Percentiles rank a stretch among this genome's conserved stretches.
These are phyloP conservation scores for Chalaropsis ovoidea DNA, from an alignment of 2,329 filamentous ascomycete species.

Conservation along the genomic window DNA sequence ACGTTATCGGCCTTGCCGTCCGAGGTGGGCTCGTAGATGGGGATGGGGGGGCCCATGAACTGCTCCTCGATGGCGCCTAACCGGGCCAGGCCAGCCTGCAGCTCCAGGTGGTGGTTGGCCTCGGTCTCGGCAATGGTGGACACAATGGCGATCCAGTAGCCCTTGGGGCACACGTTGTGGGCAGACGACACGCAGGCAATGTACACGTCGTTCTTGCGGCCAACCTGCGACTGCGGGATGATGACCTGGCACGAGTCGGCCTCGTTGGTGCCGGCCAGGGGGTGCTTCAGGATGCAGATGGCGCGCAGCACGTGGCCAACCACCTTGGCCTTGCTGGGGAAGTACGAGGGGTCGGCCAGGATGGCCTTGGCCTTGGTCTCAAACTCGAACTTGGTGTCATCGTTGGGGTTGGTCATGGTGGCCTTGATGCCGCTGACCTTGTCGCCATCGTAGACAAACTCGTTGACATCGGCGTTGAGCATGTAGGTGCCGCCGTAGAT, in stretches of 20 bases:
- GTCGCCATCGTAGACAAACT: conserved; percentile 70
- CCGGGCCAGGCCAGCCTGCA: conserved; percentile 82
- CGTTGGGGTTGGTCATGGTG: conserved; percentile 82
- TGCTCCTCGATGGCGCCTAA: conserved; percentile 92
- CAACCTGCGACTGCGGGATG: conserved; percentile 94
- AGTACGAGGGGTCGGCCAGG: conserved; percentile 92
- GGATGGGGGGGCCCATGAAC: conserved; percentile 87
- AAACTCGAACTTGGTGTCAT: conserved; percentile 63
- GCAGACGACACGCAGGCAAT: conserved; percentile 89
- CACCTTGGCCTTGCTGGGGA: conserved; percentile 77
- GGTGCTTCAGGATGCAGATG: conserved; percentile 95
- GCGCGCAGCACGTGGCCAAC: conserved; percentile 87
- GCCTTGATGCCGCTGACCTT: conserved; percentile 96
- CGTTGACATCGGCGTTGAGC: conserved; percentile 91
- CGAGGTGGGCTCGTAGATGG: conserved; percentile 82
- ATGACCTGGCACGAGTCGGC: conserved; percentile 88
- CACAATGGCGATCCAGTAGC: conserved; percentile 97
- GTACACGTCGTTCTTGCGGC: conserved; percentile 96
- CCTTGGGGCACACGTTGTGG: conserved; percentile 97
- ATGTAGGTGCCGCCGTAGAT: conserved; percentile 99
- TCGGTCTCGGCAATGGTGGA: conserved; percentile 89
- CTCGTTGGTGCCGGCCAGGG: conserved; percentile 78
- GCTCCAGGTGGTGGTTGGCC: conserved; percentile 91
- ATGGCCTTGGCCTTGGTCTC: conserved; percentile 95
- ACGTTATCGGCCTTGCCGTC: conserved; percentile 78